Evolutionary conservation across 75 land plant species (phyloP).

Genomic region (Pinus albicaulis): DNA sequence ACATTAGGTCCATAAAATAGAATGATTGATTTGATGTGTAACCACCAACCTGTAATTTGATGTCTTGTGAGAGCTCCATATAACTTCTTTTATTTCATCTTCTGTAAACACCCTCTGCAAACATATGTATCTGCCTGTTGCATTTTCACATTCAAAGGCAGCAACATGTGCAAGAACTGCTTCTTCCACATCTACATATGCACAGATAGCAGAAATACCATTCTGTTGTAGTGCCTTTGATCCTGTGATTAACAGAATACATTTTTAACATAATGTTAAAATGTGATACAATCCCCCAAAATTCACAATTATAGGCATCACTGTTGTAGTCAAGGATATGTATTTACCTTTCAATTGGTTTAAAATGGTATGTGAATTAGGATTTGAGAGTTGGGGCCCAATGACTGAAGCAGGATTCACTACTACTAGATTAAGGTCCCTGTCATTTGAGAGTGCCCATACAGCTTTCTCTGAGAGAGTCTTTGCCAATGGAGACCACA

Average conservation of each 20-base stretch:
- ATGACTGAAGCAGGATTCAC: conserved; percentile 15
- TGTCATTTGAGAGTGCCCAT: conserved; percentile 15
- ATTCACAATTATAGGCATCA: not conserved
- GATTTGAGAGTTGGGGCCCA: not conserved
- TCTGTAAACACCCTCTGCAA: conserved; percentile 3
- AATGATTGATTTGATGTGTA: not conserved
- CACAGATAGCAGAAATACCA: conserved; percentile 5
- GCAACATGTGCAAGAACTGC: conserved; percentile 11
- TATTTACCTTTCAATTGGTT: not conserved
- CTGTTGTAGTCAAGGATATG: not conserved
- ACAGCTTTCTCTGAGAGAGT: conserved; percentile 19
- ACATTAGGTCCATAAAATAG: not conserved
- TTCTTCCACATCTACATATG: conserved; percentile 13
- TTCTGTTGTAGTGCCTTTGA: not conserved
- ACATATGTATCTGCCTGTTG: conserved; percentile 16
- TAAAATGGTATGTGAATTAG: not conserved
- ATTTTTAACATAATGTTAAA: too few species aligned
- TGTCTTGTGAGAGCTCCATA: not conserved
- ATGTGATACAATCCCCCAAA: not conserved
- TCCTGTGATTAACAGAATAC: not conserved
- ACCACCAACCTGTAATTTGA: not conserved
- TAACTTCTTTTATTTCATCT: conserved; percentile 10
- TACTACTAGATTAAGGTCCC: conserved; percentile 15
- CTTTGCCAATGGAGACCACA: conserved; percentile 16
- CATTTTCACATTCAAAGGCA: conserved; percentile 6